Percentiles rank a stretch among this genome's conserved stretches.
phyloP scores from a whole-genome alignment of 208 protist species.

The Trypanosoma mega region DNA sequence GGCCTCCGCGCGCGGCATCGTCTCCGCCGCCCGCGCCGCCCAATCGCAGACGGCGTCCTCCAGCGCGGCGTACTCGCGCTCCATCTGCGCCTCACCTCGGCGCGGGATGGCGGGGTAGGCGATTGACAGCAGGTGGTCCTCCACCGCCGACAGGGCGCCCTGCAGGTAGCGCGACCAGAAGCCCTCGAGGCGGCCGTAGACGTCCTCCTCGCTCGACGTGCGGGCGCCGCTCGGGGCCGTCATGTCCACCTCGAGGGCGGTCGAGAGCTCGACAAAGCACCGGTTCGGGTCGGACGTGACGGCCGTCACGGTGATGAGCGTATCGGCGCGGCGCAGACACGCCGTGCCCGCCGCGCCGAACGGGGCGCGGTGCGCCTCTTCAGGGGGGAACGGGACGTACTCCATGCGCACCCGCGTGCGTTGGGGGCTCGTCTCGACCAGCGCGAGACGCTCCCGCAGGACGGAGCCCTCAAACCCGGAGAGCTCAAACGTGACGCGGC shows the following conservation, averaged over 20 bases:
- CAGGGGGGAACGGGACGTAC: constrained; percentile 32
- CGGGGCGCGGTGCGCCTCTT: constrained; percentile 40
- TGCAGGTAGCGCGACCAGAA: constrained; percentile 38
- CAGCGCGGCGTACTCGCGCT: constrained; percentile 24
- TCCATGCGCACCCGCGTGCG: constrained; percentile 27
- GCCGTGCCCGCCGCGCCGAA: constrained; percentile 34
- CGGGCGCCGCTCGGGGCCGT: constrained; percentile 5
- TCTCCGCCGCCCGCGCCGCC: constrained; percentile 11
- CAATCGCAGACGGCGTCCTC: constrained; percentile 40
- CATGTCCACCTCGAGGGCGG: constrained; percentile 24
- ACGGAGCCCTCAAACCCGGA: constrained; percentile 30
- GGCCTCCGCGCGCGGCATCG: constrained; percentile 22
- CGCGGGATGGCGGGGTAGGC: constrained; percentile 23
- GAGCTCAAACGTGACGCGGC: constrained; percentile 35
- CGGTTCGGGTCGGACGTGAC: constrained; percentile 42
- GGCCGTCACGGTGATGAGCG: constrained; percentile 27
- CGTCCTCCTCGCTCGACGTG: background rate
- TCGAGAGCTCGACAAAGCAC: constrained; percentile 50
- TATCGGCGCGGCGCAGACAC: constrained; percentile 14
- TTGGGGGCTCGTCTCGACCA: constrained; percentile 8
- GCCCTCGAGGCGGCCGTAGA: constrained; percentile 13
- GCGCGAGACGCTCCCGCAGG: constrained; percentile 38
- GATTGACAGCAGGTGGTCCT: constrained; percentile 33
- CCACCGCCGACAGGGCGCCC: constrained; percentile 21
- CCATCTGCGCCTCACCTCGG: constrained; percentile 10